phyloP scores from a whole-genome alignment of 2,329 filamentous ascomycete genomes.

The Tolypocladium album region DNA sequence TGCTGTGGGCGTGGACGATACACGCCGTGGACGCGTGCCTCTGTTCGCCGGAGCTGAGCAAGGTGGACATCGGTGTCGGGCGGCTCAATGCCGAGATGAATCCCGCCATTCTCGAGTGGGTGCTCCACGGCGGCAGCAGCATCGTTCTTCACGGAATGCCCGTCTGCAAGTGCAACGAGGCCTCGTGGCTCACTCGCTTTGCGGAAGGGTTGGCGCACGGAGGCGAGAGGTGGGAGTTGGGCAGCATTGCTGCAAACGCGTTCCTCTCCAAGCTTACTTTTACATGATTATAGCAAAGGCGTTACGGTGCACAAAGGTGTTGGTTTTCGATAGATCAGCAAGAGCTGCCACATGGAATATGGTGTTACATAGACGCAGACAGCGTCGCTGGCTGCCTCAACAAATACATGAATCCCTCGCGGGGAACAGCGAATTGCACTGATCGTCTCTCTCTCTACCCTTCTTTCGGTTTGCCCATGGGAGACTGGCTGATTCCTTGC shows the following conservation, averaged over 20 bases:
- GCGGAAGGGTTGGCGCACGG: slow-evolving; percentile 6
- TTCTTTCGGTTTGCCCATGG: neutral
- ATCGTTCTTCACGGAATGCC: slow-evolving; percentile 4
- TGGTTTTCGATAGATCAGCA: neutral
- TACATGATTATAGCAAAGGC: neutral
- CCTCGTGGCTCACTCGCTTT: slow-evolving; percentile 5
- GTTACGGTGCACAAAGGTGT: neutral
- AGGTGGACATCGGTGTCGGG: slow-evolving; percentile 12
- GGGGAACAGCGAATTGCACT: neutral
- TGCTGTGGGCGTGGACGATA: slow-evolving; percentile 25
- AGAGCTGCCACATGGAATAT: neutral
- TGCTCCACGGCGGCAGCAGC: slow-evolving; percentile 9
- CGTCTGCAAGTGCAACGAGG: slow-evolving; percentile 7
- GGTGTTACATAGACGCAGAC: neutral
- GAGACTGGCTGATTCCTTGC: no score
- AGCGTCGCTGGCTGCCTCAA: neutral
- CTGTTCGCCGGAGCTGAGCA: slow-evolving; percentile 14
- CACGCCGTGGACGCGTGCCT: slow-evolving; percentile 14
- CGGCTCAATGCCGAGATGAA: slow-evolving; percentile 12
- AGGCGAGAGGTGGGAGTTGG: slow-evolving; percentile 7
- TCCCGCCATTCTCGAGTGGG: slow-evolving; percentile 16
- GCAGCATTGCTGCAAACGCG: slow-evolving; percentile 3
- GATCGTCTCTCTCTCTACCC: neutral
- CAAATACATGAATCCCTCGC: neutral
- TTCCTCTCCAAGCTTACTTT: slow-evolving; percentile 4